Conservation (phyloP, 129 eudicot genomes). For the Flaveria sonorensis region DNA sequence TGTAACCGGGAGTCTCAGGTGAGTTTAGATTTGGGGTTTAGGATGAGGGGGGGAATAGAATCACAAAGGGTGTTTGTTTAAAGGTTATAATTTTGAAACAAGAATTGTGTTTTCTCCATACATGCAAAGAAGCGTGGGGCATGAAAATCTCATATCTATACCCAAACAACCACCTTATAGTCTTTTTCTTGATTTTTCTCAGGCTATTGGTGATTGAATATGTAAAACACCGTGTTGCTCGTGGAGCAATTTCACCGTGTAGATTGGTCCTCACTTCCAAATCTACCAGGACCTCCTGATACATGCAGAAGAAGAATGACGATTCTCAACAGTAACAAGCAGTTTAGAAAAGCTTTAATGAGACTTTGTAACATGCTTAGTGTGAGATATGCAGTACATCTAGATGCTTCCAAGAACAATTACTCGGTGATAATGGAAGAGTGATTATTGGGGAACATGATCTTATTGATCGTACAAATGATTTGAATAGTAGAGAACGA, state of each 20-base stretch:
- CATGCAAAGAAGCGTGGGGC: background rate
- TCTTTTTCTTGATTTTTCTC: slow-evolving; percentile 24
- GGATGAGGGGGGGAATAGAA: background rate
- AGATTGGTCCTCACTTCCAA: slow-evolving; percentile 63
- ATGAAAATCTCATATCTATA: background rate
- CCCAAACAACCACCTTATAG: background rate
- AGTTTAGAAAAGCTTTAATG: slow-evolving; percentile 66
- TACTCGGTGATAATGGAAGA: slow-evolving; percentile 27
- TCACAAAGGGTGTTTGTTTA: background rate
- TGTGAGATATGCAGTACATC: slow-evolving; percentile 63
- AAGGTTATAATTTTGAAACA: background rate
- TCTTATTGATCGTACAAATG: slow-evolving; percentile 26
- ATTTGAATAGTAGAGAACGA: slow-evolving; percentile 27
- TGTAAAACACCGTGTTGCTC: slow-evolving; percentile 74
- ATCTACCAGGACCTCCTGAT: slow-evolving; percentile 73
- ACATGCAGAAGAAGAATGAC: slow-evolving; percentile 80
- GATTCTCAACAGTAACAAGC: slow-evolving; percentile 44
- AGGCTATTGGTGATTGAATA: slow-evolving; percentile 80
- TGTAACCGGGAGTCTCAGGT: background rate
- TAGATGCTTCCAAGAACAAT: slow-evolving; percentile 47
- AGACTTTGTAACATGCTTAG: slow-evolving; percentile 69
- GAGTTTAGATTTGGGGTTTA: background rate
- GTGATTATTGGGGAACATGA: slow-evolving; percentile 31
- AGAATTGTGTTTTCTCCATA: background rate
- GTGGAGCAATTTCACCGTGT: slow-evolving; percentile 70